Evolutionary conservation across 306 rosid species (phyloP).

Genomic region (Medicago arabica): DNA sequence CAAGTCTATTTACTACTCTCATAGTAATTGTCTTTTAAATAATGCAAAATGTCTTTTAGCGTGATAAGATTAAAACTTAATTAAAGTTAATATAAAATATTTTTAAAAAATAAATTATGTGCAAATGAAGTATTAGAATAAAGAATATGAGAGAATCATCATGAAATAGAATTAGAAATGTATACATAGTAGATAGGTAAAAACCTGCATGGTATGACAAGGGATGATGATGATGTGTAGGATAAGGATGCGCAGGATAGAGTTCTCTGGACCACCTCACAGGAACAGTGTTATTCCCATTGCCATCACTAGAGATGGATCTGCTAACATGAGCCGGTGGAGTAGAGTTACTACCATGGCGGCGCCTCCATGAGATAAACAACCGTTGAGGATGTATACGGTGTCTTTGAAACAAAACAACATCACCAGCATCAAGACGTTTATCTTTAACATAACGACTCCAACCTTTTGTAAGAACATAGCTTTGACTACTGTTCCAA

Average conservation of each 20-base stretch:
- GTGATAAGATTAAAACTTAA: too few species aligned
- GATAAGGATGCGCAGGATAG: slow-evolving; percentile 69
- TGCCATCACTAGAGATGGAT: neutral
- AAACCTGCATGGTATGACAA: slow-evolving; percentile 66
- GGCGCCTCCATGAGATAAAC: slow-evolving; percentile 69
- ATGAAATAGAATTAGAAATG: too few species aligned
- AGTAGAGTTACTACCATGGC: neutral
- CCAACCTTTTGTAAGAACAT: slow-evolving; percentile 94
- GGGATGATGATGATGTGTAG: slow-evolving; percentile 57
- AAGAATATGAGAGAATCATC: too few species aligned
- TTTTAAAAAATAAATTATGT: too few species aligned
- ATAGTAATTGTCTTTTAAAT: too few species aligned
- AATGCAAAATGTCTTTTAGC: too few species aligned
- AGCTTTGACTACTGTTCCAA: slow-evolving; percentile 98
- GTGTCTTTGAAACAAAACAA: slow-evolving; percentile 74
- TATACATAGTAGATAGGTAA: neutral
- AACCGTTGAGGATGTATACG: slow-evolving; percentile 49
- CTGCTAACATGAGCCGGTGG: slow-evolving; percentile 31
- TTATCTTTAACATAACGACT: slow-evolving; percentile 93
- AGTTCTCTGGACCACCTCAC: slow-evolving; percentile 49
- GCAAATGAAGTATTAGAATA: too few species aligned
- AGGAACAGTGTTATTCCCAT: neutral
- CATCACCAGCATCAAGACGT: slow-evolving; percentile 85
- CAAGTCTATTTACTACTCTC: too few species aligned
- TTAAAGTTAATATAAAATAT: too few species aligned